phyloP scores from a whole-genome alignment of 495 filamentous ascomycete species.

The Penicillium chermesinum region DNA sequence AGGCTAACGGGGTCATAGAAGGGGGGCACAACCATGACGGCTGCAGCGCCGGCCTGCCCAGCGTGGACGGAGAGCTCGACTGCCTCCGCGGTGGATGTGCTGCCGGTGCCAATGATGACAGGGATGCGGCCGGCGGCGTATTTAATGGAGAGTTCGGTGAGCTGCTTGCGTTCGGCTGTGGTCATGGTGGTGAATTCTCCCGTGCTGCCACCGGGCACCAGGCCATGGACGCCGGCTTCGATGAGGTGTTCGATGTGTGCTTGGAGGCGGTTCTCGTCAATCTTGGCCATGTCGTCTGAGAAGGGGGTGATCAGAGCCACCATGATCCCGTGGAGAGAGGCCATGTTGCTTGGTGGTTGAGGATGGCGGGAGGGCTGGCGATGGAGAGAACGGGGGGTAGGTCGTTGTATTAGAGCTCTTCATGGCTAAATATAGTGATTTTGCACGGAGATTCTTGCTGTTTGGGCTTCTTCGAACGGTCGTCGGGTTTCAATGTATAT shows the following conservation, averaged over 20 bases:
- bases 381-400: not conserved
- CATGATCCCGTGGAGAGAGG: constrained; percentile 27
- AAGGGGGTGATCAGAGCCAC: constrained; percentile 38
- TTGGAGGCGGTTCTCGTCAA: constrained; percentile 28
- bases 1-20: constrained; percentile 34
- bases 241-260: constrained; percentile 35
- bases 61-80: constrained; percentile 35
- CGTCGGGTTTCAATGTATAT: not conserved
- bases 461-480: not conserved
- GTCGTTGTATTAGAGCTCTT: not conserved
- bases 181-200: constrained; percentile 35
- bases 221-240: constrained; percentile 31
- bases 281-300: constrained; percentile 28
- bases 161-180: constrained; percentile 32
- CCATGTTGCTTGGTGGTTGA: constrained; percentile 11
- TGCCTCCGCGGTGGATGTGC: constrained; percentile 23
- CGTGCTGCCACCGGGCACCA: constrained; percentile 37
- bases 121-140: constrained; percentile 32
- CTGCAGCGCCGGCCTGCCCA: constrained; percentile 23
- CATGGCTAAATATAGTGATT: not conserved
- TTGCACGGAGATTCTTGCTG: not conserved
- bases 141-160: constrained; percentile 33
- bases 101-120: constrained; percentile 31
- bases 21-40: constrained; percentile 37
- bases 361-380: not conserved